Evolutionary conservation across 345 rosid genomes (phyloP), one percentile per base, ranked within the genome.

Genomic region (Carallia pectinifolia): DNA sequence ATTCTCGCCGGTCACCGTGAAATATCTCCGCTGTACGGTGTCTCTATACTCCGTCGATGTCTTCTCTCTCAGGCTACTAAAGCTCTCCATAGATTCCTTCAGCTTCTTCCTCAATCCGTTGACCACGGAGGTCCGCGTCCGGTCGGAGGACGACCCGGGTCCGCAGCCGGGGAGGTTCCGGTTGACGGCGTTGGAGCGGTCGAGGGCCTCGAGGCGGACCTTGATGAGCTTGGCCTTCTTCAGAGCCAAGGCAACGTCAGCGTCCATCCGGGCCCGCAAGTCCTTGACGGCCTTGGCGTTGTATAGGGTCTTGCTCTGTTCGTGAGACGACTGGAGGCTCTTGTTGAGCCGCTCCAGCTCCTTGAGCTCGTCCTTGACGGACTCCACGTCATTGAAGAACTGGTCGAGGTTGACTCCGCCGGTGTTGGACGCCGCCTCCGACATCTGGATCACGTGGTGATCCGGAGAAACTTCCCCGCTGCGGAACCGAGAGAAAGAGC

Each of bases 41-140:
- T 92, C 98, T 78, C 91, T 81, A 30, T 92, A 89, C 88, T 96
- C 99, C 0, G 79, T 61, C 30, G 97, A 88, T 36, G 90, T 86
- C 76, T 77, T 78, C 79, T 86, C 85, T 62, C 98, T 88, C 82
- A 96, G 74, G 13, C 62, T 78, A 37, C 69, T 88, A 53, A 95
- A 96, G 40, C 89, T 82, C 69, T 92, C 96, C 98, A 96, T 92
- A 1, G 88, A 81, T 37, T 92, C 98, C 83, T 87, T 87, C 80
- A 96, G 64, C 82, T 92, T 92, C 90, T 96, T 96, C 79, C 99
- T 82, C 72, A 96, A 67, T 16, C 98, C 99, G 70, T 82, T 90
- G 70, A 96, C 90, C 36, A 96, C 90, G 0, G 92, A 85, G 0
- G 90, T 89, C 73, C 97, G 74, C 1, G 97, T 89, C 66, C 98